Percentiles rank a stretch among this genome's conserved stretches.
phyloP scores from a whole-genome alignment of 2,329 filamentous ascomycete species.

The Mariannaea sp. region DNA sequence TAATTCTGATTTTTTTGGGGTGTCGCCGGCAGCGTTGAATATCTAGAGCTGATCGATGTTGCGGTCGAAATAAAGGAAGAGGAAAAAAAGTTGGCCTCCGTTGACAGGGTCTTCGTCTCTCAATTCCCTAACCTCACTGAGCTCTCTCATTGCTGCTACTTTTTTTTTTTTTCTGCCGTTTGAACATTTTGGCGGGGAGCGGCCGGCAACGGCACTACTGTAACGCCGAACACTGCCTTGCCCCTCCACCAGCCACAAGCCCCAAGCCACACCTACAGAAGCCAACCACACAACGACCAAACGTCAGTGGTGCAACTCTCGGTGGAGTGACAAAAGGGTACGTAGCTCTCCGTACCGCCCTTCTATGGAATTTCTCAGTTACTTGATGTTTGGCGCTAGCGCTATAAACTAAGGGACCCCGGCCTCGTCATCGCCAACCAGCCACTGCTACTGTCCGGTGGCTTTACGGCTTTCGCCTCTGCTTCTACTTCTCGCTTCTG shows the following conservation, averaged over 20 bases:
- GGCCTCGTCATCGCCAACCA: conserved; percentile 38
- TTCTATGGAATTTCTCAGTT: conserved; percentile 20
- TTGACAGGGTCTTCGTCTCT: too few species aligned
- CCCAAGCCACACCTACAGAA: not conserved
- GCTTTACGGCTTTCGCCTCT: conserved; percentile 9
- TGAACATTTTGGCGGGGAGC: conserved; percentile 43
- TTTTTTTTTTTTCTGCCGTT: conserved; percentile 41
- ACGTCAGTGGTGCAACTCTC: conserved; percentile 1
- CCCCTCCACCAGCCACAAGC: conserved; percentile 18
- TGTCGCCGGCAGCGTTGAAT: too few species aligned
- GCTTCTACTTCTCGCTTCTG: conserved; percentile 15
- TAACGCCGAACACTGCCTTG: conserved; percentile 17
- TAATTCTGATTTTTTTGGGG: too few species aligned
- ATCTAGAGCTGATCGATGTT: too few species aligned
- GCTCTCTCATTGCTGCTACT: conserved; percentile 30
- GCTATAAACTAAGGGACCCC: too few species aligned
- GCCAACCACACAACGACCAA: conserved; percentile 16
- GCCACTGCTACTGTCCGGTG: conserved; percentile 33
- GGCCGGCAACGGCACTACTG: conserved; percentile 21
- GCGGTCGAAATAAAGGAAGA: too few species aligned
- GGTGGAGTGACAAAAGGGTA: conserved; percentile 10
- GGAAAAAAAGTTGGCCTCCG: too few species aligned
- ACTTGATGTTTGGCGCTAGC: conserved; percentile 21
- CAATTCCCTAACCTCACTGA: conserved; percentile 18
- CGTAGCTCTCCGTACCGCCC: conserved; percentile 13